Evolutionary conservation across 169 alveolate genomes (phyloP).

Genomic region (Neospora caninum): DNA sequence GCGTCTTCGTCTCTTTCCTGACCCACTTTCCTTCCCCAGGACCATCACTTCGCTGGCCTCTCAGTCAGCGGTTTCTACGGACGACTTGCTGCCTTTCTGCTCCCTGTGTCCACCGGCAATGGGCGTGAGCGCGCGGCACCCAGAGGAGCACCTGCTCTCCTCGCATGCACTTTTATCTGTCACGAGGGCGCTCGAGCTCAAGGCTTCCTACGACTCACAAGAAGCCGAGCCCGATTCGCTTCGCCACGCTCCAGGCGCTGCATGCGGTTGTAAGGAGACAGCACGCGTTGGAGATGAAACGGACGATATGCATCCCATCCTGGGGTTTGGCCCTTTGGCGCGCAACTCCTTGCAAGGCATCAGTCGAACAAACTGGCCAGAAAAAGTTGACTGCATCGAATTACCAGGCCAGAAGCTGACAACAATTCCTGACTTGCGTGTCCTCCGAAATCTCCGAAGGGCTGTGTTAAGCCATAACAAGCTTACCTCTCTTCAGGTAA

Average conservation of each 20-base stretch:
- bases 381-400: slow-evolving; percentile 43
- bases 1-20: too few relatives aligned
- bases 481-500: slow-evolving; percentile 49
- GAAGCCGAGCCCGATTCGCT: neutral
- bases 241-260: neutral
- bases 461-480: slow-evolving; percentile 51
- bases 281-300: neutral
- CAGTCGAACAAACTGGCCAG: slow-evolving; percentile 54
- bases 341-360: neutral
- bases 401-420: slow-evolving; percentile 42
- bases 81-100: slow-evolving; percentile 8
- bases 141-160: neutral
- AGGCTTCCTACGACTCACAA: neutral
- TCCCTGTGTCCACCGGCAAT: neutral
- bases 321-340: neutral
- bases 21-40: neutral
- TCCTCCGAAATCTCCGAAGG: slow-evolving; percentile 35
- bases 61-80: neutral
- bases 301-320: neutral
- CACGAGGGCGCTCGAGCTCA: neutral
- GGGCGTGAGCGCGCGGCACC: neutral
- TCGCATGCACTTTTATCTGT: neutral
- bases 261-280: neutral
- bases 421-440: slow-evolving; percentile 28
- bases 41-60: neutral